A percentile compares a stretch with the other conserved stretches of the same genome.
Evolutionary conservation across 306 rosid species (phyloP).

Genomic region (Arachis stenosperma): DNA sequence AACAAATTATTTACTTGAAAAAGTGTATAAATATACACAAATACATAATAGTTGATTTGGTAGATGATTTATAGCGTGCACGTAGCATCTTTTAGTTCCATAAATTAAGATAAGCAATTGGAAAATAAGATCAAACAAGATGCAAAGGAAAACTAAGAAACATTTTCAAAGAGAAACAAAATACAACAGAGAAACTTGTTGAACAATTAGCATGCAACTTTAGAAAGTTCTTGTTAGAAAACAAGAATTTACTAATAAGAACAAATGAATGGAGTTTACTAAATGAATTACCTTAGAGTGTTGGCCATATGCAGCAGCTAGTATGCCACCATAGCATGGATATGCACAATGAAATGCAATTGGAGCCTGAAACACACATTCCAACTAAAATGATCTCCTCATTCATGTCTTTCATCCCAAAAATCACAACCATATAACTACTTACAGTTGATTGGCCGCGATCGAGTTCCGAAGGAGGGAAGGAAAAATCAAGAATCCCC

Average conservation of each 20-base stretch:
- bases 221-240: neutral
- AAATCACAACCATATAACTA: slow-evolving; percentile 37
- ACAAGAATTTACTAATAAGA: slow-evolving; percentile 5
- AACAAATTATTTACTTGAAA: no score
- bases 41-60: no score
- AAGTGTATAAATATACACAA: no score
- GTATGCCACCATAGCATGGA: slow-evolving; percentile 48
- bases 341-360: slow-evolving; percentile 51
- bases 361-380: slow-evolving; percentile 56
- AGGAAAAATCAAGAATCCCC: slow-evolving; percentile 48
- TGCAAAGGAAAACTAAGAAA: slow-evolving; percentile 30
- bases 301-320: slow-evolving; percentile 55
- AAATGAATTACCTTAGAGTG: slow-evolving; percentile 50
- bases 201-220: slow-evolving; percentile 26
- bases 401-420: slow-evolving; percentile 30
- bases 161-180: slow-evolving; percentile 18
- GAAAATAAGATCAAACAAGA: slow-evolving; percentile 24
- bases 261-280: slow-evolving; percentile 4
- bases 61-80: no score
- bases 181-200: slow-evolving; percentile 34
- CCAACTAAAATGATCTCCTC: slow-evolving; percentile 30
- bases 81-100: no score
- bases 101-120: no score
- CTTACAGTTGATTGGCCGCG: slow-evolving; percentile 59
- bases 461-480: slow-evolving; percentile 46